These are phyloP conservation scores for Phytophthora hybrid DNA, from an alignment of 352 stramenopile genomes.

Conservation along the genomic window DNA sequence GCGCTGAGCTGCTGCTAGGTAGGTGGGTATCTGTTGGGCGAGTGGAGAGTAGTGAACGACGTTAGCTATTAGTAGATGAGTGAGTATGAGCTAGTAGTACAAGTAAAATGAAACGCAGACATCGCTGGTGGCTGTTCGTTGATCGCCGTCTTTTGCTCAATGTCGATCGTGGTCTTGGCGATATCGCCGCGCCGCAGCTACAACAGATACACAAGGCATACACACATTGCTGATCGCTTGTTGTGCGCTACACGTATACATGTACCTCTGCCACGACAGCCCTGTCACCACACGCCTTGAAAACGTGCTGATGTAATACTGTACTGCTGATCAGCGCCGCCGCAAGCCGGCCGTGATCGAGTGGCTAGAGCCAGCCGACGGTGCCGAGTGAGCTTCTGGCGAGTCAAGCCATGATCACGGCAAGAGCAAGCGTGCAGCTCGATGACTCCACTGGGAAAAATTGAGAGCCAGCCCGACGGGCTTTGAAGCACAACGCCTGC, in stretches of 20 bases:
- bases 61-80: neutral
- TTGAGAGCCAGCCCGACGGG: conserved; percentile 1
- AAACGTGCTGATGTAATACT: neutral
- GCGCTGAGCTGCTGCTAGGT: conserved; percentile 9
- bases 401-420: conserved; percentile 21
- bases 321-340: neutral
- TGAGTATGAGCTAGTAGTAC: too few species aligned
- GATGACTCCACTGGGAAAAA: conserved; percentile 32
- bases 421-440: neutral
- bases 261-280: neutral
- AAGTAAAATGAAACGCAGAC: too few species aligned
- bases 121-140: too few species aligned
- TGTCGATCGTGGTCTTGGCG: neutral
- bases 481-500: conserved; percentile 20
- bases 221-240: neutral
- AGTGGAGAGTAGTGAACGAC: neutral
- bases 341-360: neutral
- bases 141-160: too few species aligned
- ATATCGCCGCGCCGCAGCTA: neutral
- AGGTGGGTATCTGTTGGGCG: neutral
- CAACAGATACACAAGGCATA: too few species aligned
- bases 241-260: neutral
- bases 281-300: neutral
- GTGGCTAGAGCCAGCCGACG: neutral
- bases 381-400: conserved; percentile 6